Conservation (phyloP, 2,329 filamentous ascomycete species). For the Aspergillus aculeatinus region DNA sequence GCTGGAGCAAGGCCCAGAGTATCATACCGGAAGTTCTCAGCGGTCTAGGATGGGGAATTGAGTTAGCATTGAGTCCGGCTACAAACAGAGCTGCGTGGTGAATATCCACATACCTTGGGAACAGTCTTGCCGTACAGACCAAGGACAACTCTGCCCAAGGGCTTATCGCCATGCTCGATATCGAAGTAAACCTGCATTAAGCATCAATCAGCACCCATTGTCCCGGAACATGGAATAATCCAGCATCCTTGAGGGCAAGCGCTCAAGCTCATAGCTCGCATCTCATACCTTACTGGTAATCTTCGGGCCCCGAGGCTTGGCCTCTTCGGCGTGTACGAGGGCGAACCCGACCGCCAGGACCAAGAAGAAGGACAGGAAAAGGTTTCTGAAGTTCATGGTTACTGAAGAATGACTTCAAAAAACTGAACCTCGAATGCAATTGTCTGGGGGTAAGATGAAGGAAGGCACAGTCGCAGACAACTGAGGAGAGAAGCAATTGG, state of each 20-base stretch:
- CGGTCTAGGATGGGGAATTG: conserved; percentile 48
- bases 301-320: conserved; percentile 70
- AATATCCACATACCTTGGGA: conserved; percentile 53
- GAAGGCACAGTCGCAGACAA: conserved; percentile 15
- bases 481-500: conserved; percentile 6
- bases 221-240: background rate
- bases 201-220: conserved; percentile 14
- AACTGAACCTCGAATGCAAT: conserved; percentile 15
- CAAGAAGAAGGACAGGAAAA: conserved; percentile 66
- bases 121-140: conserved; percentile 68
- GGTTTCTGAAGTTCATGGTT: conserved; percentile 37
- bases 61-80: conserved; percentile 6
- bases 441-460: conserved; percentile 6
- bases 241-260: background rate
- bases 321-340: conserved; percentile 71
- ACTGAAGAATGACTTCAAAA: conserved; percentile 16
- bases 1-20: background rate
- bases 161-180: conserved; percentile 62
- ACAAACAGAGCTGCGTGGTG: background rate
- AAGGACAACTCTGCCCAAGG: conserved; percentile 61
- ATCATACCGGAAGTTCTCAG: conserved; percentile 62
- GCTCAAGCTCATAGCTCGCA: background rate
- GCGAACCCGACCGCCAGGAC: conserved; percentile 69
- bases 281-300: conserved; percentile 78
- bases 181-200: conserved; percentile 61